A percentile compares a stretch with the other conserved stretches of the same genome.
These are phyloP conservation scores for Microbotryum saponariae DNA, from an alignment of 1,284 basidiomycete species.

Conservation along the genomic window DNA sequence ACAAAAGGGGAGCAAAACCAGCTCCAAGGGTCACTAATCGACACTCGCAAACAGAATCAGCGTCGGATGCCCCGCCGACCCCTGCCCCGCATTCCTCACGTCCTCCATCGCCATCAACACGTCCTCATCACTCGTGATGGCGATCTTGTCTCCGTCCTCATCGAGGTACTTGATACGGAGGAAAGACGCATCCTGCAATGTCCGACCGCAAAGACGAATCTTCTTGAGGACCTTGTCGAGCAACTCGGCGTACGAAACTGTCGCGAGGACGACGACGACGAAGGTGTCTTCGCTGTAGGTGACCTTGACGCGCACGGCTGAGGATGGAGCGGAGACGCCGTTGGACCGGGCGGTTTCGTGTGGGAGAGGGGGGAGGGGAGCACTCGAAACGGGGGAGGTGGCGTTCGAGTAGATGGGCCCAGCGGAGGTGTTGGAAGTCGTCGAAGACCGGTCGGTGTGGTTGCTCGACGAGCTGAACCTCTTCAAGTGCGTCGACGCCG, in stretches of 20 bases:
- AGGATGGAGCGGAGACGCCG: neutral
- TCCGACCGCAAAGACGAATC: conserved; percentile 68
- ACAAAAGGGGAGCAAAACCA: too few species aligned
- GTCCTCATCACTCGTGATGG: conserved; percentile 76
- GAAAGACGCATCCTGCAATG: conserved; percentile 53
- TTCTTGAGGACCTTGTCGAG: conserved; percentile 86
- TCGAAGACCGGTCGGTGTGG: conserved; percentile 32
- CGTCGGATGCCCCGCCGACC: too few species aligned
- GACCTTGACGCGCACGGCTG: conserved; percentile 47
- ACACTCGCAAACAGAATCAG: too few species aligned
- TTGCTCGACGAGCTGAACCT: conserved; percentile 31
- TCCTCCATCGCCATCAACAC: conserved; percentile 78
- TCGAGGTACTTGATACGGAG: conserved; percentile 80
- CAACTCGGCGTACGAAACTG: conserved; percentile 68
- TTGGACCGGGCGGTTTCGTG: neutral
- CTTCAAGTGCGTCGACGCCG: conserved; percentile 22
- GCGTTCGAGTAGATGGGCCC: conserved; percentile 8
- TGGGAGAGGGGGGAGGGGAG: neutral
- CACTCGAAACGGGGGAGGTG: conserved; percentile 10
- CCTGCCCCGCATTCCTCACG: conserved; percentile 4
- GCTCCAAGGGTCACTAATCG: too few species aligned
- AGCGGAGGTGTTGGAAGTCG: conserved; percentile 27
- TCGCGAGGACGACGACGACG: conserved; percentile 74
- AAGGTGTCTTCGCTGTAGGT: conserved; percentile 84
- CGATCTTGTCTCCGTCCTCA: conserved; percentile 83